Base-by-base conservation (phyloP, 441 rosid genomes). In the Aquilaria agallochum region DNA sequence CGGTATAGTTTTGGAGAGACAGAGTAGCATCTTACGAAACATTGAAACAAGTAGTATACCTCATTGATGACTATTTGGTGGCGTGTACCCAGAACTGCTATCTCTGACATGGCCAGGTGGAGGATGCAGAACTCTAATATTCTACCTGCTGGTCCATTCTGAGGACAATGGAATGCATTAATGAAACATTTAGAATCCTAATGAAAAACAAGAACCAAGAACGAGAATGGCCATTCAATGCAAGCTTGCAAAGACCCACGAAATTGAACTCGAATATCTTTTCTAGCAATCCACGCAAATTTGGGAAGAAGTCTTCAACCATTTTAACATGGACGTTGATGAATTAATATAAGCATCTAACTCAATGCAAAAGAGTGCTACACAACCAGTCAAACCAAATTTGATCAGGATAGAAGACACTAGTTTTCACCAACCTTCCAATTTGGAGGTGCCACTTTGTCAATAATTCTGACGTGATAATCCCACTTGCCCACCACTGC, bases 1-100 rank as follows among this genome's bases (percentile, higher is more conserved):
- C 46, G 32, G n/a, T 53, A 66, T 33, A 60, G 48, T 42, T 54
- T 50, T 54, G 61, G 45, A 67, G 53, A 53, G 44, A 53, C 33
- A 31, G 63, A 67, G 55, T 46, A 64, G 30, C 56, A 10, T 46
- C 2, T 2, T 5, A 54, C n/a, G 1, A 20, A 20, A 20, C 27
- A 20, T 20, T 20, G 7, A 40, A 46, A 44, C 13, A 2, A n/a
- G 48, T 50, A n/a, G 53, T 15, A 13, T 57, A 83, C 98, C 97
- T 94, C 98, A 53, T 94, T 94, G 32, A 90, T 94, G 70, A 94
- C 98, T 53, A 94, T 90, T 58, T 78, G 98, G 76, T 87, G 97
- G 54, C 86, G 79, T 20, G 97, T 93, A 66, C 82, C 96, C 47
- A 93, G 73, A 76, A 87, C 87, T 15, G 86, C 63, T 50, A 90